Evolutionary conservation across 768 basidiomycete genomes (phyloP), one percentile per base, ranked within the genome.

Genomic region (Lentinula aciculospora): DNA sequence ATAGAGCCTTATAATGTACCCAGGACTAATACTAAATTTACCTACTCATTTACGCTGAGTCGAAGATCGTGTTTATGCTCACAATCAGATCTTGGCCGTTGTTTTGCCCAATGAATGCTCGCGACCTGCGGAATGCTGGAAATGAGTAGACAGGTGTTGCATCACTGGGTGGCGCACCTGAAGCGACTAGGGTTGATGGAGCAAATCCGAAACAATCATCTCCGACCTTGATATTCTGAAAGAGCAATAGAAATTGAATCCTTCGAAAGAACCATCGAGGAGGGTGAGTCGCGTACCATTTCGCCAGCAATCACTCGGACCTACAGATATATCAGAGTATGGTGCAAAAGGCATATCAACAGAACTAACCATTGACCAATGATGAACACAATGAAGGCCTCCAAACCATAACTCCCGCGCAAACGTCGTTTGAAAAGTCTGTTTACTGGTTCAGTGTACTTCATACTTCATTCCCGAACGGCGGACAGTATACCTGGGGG

Each of bases 401-500:
- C 84, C 81, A 68, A 94, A 94, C 92, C 92, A 94, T 17, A 94
- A 72, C 76, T 94, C 92, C 71, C 92, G 75, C 28, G 91, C 92
- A 63, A 92, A 84, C 4, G 84, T 90, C n/a, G 89, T 85, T 63
- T 86, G 76, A 60, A 92, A 83, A 25, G 82, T 77, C 63, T 50
- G 10, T n/a, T 32, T 4, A 36, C 10, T 13, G 13, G 42, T 19
- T 44, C 4, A 44, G 21, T 21, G 21, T 34, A 34, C 32, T 1
- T 9, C 9, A 2, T 44, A 9, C 3, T 19, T 12, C 23, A 19
- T 4, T 4, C 12, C 42, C 17, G 1, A 44, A 9, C 21, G 10
- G n/a, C 19, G 4, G 17, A 50, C 29, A 7, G 21, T n/a, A 36
- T 19, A 50, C 49, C 29, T 92, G 90, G 51, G 80, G 71, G 67